Percentiles rank a stretch among this genome's conserved stretches.
These are phyloP conservation scores for Solanum pinnatisectum DNA, from an alignment of 257 asterid genomes.

Conservation along the genomic window DNA sequence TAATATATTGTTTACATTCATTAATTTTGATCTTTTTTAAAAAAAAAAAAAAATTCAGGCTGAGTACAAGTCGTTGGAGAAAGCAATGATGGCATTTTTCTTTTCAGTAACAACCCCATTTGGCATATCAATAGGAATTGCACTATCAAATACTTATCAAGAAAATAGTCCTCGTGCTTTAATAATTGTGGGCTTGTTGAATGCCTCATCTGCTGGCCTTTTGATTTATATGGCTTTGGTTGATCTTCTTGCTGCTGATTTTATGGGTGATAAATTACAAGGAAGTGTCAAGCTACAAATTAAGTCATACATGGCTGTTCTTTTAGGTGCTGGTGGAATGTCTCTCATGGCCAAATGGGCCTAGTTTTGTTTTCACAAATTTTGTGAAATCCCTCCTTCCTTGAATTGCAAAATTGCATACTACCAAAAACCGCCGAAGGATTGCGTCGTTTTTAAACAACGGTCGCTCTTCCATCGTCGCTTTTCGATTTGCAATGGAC, in stretches of 20 bases:
- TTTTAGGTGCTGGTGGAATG: conserved; percentile 33
- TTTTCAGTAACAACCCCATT: conserved; percentile 34
- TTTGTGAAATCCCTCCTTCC: not conserved
- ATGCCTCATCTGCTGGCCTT: conserved; percentile 32
- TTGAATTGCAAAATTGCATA: not conserved
- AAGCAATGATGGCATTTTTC: conserved; percentile 24
- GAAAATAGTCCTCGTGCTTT: conserved; percentile 27
- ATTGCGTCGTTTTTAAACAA: no score
- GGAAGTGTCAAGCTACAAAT: conserved; percentile 19
- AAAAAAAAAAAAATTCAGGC: conserved; percentile 5
- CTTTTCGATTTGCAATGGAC: no score
- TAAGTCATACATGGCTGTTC: conserved; percentile 15
- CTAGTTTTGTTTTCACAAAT: not conserved
- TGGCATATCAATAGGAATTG: conserved; percentile 30
- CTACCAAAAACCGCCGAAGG: no score
- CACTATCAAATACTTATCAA: conserved; percentile 13
- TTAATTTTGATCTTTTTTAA: not conserved
- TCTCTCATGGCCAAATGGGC: conserved; percentile 42
- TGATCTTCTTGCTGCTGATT: conserved; percentile 33
- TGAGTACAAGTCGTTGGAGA: conserved; percentile 16
- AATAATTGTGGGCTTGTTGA: conserved; percentile 23
- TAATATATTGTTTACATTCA: no score
- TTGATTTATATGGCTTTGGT: conserved; percentile 34
- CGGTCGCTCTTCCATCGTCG: no score
- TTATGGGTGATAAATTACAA: conserved; percentile 30